Base-by-base conservation (phyloP, 495 filamentous ascomycete genomes). In the Xylona heveae region DNA sequence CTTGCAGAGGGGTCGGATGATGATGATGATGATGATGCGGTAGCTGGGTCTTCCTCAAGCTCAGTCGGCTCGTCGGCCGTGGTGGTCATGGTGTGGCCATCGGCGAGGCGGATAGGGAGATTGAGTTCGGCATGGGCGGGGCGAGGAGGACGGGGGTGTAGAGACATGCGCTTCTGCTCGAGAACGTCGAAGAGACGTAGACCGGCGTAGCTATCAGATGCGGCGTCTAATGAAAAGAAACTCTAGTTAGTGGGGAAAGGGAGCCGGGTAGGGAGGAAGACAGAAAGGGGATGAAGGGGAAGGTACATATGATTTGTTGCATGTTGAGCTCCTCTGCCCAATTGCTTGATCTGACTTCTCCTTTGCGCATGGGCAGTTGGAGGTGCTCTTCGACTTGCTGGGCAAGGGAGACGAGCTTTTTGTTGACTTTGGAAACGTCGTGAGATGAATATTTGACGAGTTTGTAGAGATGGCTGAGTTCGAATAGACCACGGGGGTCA, bases 141-240 rank as follows among this genome's bases (percentile, higher is more conserved):
- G 3, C 68, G 55, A 7, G 75, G 78, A 14, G 81, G 83, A 2
- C 54, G 53, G 10, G 81, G 79, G 23, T 66, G 44, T 34, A 91
- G 57, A 7, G 57, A 51, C 35, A 58, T 50, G 29, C 82, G 54
- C 35, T 77, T 73, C 23, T 61, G 47, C 42, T 92, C 66, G 38
- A 91, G 59, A 2, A 56, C 50, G 31, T 77, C 57, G 45, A 64
- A 88, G 18, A 91, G 59, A 43, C 76, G 71, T 12, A 85, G 40
- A 19, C 71, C 70, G 32, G 79, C 80, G 44, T 85, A 93, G 2
- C 80, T 70, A 47, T 93, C 83, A 1, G 70, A 66, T 10, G 80
- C 80, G 5, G 80, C 78, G 54, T 93, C 75, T 81, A 38, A 10
- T 20, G 13, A 14, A 21, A 18, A 36, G 18, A 9, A 12, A 28